Conservation (phyloP, 495 filamentous ascomycete species). For the Xylaria palmicola region DNA sequence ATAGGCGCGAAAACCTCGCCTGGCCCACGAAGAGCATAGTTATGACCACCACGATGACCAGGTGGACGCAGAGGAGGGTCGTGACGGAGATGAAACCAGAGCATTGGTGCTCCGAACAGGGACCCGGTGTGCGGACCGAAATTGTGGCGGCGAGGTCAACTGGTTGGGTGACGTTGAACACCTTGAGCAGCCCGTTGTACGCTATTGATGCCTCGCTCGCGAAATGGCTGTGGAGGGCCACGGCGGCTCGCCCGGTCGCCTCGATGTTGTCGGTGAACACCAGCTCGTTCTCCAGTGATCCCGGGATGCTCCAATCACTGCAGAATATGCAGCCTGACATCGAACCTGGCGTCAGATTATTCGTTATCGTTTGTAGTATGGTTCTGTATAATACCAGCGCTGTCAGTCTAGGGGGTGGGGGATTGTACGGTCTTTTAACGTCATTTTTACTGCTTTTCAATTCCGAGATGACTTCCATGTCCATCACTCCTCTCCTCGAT, state of each 20-base stretch:
- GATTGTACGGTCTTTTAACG: neutral
- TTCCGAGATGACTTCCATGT: neutral
- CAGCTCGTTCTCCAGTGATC: neutral
- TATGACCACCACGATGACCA: neutral
- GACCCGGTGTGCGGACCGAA: neutral
- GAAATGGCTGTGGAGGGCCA: neutral
- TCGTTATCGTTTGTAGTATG: neutral
- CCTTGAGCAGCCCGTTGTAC: neutral
- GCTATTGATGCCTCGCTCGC: neutral
- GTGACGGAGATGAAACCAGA: neutral
- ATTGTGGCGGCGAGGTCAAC: neutral
- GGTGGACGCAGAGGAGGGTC: neutral
- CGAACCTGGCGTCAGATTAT: neutral
- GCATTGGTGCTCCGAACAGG: neutral
- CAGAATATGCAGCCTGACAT: neutral
- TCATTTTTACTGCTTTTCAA: neutral
- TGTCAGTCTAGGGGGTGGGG: neutral
- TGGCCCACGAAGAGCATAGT: neutral
- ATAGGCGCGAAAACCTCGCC: conserved; percentile 3
- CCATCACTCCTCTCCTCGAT: neutral
- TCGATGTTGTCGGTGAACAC: neutral
- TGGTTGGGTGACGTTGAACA: neutral
- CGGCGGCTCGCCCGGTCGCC: conserved; percentile 1
- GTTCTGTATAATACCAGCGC: neutral
- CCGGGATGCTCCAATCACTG: neutral